A percentile compares a stretch with the other conserved stretches of the same genome.
These are phyloP conservation scores for Trichophyton simii DNA, from an alignment of 2,329 filamentous ascomycete genomes.

Conservation along the genomic window DNA sequence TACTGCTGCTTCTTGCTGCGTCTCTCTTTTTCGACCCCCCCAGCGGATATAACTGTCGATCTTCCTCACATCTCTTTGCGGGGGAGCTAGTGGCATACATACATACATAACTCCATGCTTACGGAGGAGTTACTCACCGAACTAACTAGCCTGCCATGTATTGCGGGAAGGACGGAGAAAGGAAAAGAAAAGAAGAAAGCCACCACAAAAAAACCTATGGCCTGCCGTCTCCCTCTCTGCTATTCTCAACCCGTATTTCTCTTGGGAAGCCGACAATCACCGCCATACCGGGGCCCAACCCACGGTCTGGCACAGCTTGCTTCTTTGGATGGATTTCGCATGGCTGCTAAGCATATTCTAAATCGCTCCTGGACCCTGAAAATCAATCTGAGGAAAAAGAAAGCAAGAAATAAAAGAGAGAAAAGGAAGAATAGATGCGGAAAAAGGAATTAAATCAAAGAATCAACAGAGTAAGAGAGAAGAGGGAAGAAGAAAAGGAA, in stretches of 20 bases:
- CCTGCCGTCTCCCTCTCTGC: neutral
- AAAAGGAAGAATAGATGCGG: neutral
- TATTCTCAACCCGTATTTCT: neutral
- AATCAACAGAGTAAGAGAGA: neutral
- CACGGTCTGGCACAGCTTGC: neutral
- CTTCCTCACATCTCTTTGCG: neutral
- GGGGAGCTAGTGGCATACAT: neutral
- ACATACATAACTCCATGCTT: no score
- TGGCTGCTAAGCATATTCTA: neutral
- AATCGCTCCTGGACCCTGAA: conserved; percentile 1
- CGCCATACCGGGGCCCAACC: neutral
- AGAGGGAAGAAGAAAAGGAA: neutral
- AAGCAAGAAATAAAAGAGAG: neutral
- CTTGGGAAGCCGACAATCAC: neutral
- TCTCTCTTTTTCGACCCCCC: neutral
- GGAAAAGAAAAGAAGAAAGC: neutral
- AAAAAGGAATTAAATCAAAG: neutral
- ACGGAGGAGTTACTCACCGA: no score
- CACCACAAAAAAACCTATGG: neutral
- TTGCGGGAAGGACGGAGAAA: neutral
- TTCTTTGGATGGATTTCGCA: neutral
- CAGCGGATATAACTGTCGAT: neutral
- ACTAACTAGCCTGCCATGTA: neutral
- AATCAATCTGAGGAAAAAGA: neutral
- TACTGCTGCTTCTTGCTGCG: neutral